These are phyloP conservation scores for Solanum okadae DNA, from an alignment of 257 asterid species.

Conservation along the genomic window DNA sequence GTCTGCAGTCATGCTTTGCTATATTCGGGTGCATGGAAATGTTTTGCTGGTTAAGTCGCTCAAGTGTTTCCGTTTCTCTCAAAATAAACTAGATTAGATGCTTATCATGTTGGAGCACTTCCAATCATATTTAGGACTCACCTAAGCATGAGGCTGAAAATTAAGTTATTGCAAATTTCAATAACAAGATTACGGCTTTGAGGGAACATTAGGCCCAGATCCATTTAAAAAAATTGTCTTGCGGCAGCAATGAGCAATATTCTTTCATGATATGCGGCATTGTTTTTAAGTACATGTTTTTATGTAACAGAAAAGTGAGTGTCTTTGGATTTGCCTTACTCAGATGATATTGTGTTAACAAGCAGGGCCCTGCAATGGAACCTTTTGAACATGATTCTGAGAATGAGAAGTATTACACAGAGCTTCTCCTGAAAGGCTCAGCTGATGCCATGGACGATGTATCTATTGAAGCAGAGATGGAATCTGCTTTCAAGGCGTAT, in stretches of 20 bases:
- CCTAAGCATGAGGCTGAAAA: not conserved
- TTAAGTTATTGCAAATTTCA: not conserved
- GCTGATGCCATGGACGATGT: slow-evolving; percentile 51
- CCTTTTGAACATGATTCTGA: slow-evolving; percentile 63
- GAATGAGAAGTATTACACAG: slow-evolving; percentile 66
- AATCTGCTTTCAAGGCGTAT: slow-evolving; percentile 47
- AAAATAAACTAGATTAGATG: not conserved
- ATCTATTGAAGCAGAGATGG: slow-evolving; percentile 66
- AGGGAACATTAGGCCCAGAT: not conserved
- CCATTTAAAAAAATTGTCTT: not conserved
- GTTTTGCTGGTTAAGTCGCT: not conserved
- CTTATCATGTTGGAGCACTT: not conserved
- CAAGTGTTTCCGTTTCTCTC: not conserved
- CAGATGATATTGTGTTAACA: not conserved
- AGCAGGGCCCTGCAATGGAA: slow-evolving; percentile 81
- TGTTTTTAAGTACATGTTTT: not conserved
- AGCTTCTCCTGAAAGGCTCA: slow-evolving; percentile 43
- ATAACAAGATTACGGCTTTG: not conserved
- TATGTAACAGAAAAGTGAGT: not conserved
- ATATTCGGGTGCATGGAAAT: not conserved
- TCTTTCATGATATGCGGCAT: not conserved
- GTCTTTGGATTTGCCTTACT: not conserved
- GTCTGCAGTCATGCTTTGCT: not conserved
- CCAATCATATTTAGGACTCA: not conserved
- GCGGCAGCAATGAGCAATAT: not conserved